phyloP scores from a whole-genome alignment of 208 protist species.

The Trypanosoma brucei region DNA sequence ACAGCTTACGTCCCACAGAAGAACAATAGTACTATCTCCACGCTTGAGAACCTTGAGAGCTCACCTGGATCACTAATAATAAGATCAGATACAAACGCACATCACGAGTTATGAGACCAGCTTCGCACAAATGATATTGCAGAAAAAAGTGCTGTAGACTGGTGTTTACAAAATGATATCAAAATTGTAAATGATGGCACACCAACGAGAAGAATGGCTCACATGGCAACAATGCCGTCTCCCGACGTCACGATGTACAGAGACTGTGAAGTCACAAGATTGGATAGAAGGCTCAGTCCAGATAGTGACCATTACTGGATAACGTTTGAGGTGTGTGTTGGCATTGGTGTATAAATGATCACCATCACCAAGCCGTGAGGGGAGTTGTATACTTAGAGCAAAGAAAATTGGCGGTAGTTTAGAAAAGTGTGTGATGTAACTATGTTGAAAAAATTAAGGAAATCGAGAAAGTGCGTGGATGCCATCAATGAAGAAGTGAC shows the following conservation, averaged over 20 bases:
- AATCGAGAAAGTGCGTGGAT: not conserved
- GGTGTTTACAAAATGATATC: constrained; percentile 7
- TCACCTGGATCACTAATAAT: not conserved
- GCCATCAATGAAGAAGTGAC: not conserved
- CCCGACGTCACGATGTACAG: constrained; percentile 8
- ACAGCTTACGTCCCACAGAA: not conserved
- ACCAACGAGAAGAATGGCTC: constrained; percentile 1
- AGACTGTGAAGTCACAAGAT: not conserved
- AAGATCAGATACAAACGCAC: constrained; percentile 10
- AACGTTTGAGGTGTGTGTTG: constrained; percentile 2
- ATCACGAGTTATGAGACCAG: not conserved
- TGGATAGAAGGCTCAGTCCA: too few species aligned
- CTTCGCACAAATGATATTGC: not conserved
- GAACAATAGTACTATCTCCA: not conserved
- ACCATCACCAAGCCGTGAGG: not conserved
- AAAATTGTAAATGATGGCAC: constrained; percentile 2
- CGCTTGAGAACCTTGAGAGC: not conserved
- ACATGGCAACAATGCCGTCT: not conserved
- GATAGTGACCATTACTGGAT: constrained; percentile 14
- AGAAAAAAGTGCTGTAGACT: not conserved
- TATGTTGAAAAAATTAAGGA: not conserved
- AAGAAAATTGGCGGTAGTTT: constrained; percentile 5
- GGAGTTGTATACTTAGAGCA: constrained; percentile 1
- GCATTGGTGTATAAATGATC: not conserved
- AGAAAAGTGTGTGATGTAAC: not conserved